Conservation (phyloP, 2,329 filamentous ascomycete genomes). For the Phaeosphaeria sp. region DNA sequence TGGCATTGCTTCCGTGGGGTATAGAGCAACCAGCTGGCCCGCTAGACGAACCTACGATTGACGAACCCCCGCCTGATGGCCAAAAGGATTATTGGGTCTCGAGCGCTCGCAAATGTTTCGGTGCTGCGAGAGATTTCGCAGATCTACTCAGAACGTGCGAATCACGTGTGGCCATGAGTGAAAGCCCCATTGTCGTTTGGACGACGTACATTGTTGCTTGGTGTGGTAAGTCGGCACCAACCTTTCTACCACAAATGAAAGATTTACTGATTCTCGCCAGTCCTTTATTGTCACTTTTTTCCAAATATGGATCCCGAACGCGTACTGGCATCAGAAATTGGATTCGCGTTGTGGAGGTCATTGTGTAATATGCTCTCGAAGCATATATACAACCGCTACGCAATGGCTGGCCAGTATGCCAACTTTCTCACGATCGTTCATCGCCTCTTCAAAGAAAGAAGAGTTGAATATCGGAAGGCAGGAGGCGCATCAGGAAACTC, state of each 20-base stretch:
- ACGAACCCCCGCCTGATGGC: conserved; percentile 46
- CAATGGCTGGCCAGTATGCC: conserved; percentile 19
- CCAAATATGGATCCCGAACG: conserved; percentile 69
- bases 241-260: neutral
- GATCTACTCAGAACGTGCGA: conserved; percentile 69
- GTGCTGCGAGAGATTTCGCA: conserved; percentile 67
- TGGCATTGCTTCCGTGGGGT: conserved; percentile 69
- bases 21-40: conserved; percentile 62
- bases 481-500: conserved; percentile 21
- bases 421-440: conserved; percentile 17
- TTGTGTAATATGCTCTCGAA: conserved; percentile 2
- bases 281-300: conserved; percentile 71
- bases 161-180: conserved; percentile 65
- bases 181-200: conserved; percentile 73
- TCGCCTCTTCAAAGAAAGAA: conserved; percentile 13
- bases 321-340: conserved; percentile 52
- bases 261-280: conserved; percentile 24
- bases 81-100: conserved; percentile 64
- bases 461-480: conserved; percentile 13
- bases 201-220: conserved; percentile 72
- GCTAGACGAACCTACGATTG: conserved; percentile 65
- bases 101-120: conserved; percentile 69
- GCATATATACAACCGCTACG: conserved; percentile 20
- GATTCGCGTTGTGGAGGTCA: conserved; percentile 4
- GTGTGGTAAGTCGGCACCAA: conserved; percentile 50